Evolutionary conservation across 352 stramenopile species (phyloP), one percentile per base, ranked within the genome.

Genomic region (Phytophthora agathidicida): DNA sequence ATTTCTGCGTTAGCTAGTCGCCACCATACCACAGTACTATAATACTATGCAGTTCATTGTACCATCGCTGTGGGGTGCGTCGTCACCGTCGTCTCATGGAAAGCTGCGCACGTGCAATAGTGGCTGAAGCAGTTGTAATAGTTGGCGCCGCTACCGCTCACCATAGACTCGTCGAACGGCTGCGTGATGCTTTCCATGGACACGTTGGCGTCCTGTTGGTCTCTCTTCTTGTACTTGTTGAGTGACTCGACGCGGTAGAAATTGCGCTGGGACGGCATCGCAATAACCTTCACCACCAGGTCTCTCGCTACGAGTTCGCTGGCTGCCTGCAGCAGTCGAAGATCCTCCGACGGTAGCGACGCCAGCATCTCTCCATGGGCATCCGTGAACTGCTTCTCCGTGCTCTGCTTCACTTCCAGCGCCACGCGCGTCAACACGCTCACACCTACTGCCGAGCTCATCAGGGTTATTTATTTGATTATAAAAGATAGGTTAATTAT

Each of bases 91-190:
- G 61, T 73, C 36, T 82, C 58, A 36, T 83, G 75, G 66, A 90
- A 90, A 3, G 63, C 64, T 10, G 58, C 60, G 57, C 80, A 90
- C 17, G 73, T 80, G 65, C 80, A 90, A 48, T 87, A 90, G 46
- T 90, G 80, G 36, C 74, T 57, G 24, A 88, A 85, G 62, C 75
- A 84, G 49, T 87, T 90, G 77, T 90, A 90, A 61, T 85, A 90
- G 36, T 77, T 86, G 3, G 77, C 68, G 3, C 74, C 73, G 13
- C 35, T 68, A n/a, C 73, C 71, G 22, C 59, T 69, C 51, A 67
- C 58, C 46, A 80, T 67, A 19, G 53, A 68, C 2, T 51, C 57
- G 16, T 88, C 77, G 10, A 88, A 80, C 7, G 75, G 61, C 35
- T 87, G 66, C 27, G 76, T 83, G 20, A 61, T 27, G 24, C 35